phyloP scores from a whole-genome alignment of 2,329 filamentous ascomycete species.

The Pseudomassariella vexata region DNA sequence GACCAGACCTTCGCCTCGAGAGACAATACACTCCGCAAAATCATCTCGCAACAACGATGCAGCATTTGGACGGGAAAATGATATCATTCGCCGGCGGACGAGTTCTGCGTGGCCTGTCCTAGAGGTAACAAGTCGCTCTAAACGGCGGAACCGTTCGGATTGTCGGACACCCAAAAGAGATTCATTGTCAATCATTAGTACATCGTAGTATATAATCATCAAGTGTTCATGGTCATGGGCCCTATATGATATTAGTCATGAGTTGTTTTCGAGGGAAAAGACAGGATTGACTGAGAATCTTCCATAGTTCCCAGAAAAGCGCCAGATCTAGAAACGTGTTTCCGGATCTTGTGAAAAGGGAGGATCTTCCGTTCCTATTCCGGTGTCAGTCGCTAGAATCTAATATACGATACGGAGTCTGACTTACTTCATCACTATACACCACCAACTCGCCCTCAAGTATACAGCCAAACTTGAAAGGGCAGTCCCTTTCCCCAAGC shows the following conservation, averaged over 20 bases:
- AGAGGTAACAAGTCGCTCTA: conserved; percentile 48
- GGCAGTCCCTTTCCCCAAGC: conserved; percentile 53
- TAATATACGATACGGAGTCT: not conserved
- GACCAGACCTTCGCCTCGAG: conserved; percentile 71
- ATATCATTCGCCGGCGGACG: conserved; percentile 60
- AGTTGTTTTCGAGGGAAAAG: not conserved
- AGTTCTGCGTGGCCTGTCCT: conserved; percentile 59
- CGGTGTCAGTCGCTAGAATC: conserved; percentile 12
- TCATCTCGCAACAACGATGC: conserved; percentile 50
- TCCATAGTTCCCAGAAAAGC: conserved; percentile 59
- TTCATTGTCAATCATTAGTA: conserved; percentile 46
- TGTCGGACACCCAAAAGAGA: conserved; percentile 48
- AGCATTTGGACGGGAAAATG: conserved; percentile 53
- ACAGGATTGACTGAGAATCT: conserved; percentile 65
- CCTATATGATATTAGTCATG: conserved; percentile 25
- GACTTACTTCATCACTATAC: conserved; percentile 56
- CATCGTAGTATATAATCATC: conserved; percentile 58
- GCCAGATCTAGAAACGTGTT: conserved; percentile 71
- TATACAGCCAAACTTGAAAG: conserved; percentile 62
- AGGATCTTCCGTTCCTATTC: conserved; percentile 53
- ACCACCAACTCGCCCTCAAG: conserved; percentile 80
- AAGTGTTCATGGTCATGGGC: conserved; percentile 46
- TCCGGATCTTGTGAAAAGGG: conserved; percentile 77
- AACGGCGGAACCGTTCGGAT: conserved; percentile 52
- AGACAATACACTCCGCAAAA: conserved; percentile 62